These are phyloP conservation scores for Aegilops bicornis DNA, from an alignment of 176 grass and related monocot species.

Conservation along the genomic window DNA sequence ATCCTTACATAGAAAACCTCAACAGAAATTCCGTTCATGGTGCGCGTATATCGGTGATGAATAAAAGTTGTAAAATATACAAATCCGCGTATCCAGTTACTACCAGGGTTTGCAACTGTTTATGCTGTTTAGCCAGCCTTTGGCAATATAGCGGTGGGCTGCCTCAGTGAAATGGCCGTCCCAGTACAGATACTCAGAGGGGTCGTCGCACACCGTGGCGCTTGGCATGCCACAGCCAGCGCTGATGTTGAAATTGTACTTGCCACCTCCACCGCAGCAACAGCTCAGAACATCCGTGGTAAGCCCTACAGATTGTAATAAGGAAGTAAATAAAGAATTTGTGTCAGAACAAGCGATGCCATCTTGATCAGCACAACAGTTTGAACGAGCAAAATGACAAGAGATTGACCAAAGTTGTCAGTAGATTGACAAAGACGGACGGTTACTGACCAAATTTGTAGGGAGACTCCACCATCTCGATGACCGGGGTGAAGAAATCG, in stretches of 20 bases:
- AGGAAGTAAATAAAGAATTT: not conserved
- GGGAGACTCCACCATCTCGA: conserved; percentile 27
- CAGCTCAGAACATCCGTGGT: conserved; percentile 26
- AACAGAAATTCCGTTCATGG: not conserved
- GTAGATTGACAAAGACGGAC: not conserved
- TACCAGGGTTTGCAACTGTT: not conserved
- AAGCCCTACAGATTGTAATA: conserved; percentile 33
- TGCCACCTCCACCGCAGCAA: conserved; percentile 50
- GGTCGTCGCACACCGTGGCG: conserved; percentile 38
- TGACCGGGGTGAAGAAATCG: conserved; percentile 43
- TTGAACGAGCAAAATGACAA: too few species aligned
- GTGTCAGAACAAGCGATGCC: not conserved
- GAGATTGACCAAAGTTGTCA: not conserved
- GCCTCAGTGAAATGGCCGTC: conserved; percentile 61
- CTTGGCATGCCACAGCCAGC: conserved; percentile 31
- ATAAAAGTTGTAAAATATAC: too few species aligned
- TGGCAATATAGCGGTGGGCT: conserved; percentile 31
- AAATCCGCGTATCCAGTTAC: too few species aligned
- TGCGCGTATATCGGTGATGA: too few species aligned
- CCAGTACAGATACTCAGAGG: conserved; percentile 36
- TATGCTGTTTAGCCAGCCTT: conserved; percentile 42
- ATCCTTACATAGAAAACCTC: not conserved
- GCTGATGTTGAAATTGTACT: conserved; percentile 51
- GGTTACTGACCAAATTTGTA: not conserved
- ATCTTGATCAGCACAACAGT: not conserved